A percentile compares a stretch with the other conserved stretches of the same genome.
Conservation (phyloP, 257 asterid genomes). For the Haberlea rhodopensis region DNA sequence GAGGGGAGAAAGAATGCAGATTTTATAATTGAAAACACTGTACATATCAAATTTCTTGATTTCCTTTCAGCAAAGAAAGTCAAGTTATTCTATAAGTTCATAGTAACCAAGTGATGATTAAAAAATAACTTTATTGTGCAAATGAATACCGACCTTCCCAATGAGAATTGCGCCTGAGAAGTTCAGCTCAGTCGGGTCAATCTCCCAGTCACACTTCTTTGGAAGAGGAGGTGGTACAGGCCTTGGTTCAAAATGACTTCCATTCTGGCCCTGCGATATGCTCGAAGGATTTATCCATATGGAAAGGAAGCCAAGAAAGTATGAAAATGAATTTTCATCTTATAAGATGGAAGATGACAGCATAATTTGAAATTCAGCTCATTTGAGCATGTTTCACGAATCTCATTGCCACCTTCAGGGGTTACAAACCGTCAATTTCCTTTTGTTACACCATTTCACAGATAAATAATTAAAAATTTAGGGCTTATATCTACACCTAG, state of each 20-base stretch:
- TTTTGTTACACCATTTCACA: neutral
- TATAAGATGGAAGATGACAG: neutral
- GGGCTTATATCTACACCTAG: neutral
- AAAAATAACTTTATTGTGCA: slow-evolving; percentile 14
- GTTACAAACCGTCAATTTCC: neutral
- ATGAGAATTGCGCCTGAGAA: slow-evolving; percentile 64
- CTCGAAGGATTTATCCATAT: neutral
- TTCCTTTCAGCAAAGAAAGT: slow-evolving; percentile 10
- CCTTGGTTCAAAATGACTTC: slow-evolving; percentile 96
- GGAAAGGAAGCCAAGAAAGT: slow-evolving; percentile 15
- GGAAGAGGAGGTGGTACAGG: slow-evolving; percentile 91
- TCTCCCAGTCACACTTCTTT: slow-evolving; percentile 99
- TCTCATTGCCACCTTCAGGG: neutral
- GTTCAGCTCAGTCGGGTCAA: slow-evolving; percentile 88
- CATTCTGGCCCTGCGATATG: slow-evolving; percentile 81
- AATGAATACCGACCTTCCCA: slow-evolving; percentile 68
- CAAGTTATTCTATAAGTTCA: slow-evolving; percentile 2
- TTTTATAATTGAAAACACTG: slow-evolving; percentile 12
- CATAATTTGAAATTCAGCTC: neutral
- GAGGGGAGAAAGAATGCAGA: neutral
- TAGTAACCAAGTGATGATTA: slow-evolving; percentile 14
- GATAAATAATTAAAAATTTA: too few species aligned
- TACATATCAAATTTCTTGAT: slow-evolving; percentile 2
- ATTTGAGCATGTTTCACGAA: neutral
- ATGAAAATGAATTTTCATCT: too few species aligned